Base-by-base conservation (phyloP, 139 green algal genomes). In the Chlamydomonas sp. region DNA sequence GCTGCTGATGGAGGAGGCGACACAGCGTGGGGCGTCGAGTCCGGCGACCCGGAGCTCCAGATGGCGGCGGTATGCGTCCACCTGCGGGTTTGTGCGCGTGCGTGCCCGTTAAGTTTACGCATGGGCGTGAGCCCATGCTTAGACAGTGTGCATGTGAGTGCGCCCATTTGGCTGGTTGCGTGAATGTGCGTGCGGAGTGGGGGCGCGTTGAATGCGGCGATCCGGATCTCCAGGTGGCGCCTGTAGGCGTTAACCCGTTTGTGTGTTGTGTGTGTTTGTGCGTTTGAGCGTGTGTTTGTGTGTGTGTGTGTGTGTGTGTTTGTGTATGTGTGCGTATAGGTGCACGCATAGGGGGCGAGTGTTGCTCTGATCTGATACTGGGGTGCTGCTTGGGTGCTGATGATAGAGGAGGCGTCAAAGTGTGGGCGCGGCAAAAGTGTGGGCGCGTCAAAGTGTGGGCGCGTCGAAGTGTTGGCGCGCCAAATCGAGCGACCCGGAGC, bases 1-100 rank as follows among this genome's bases (percentile, higher is more conserved):
- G n/a, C n/a, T n/a, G n/a, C n/a, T n/a, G n/a, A n/a, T n/a, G n/a
- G n/a, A n/a, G n/a, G n/a, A n/a, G n/a, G n/a, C n/a, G n/a, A n/a
- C n/a, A n/a, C n/a, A n/a, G n/a, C n/a, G n/a, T n/a, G 88, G 85
- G 0, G 82, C 54, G 39, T 90, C 83, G 60, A 88, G 88, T 35
- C 90, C 88, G 5, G 77, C 74, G 3, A 95, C 83, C 3, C 77
- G 76, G 13, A 95, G 65, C 35, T 87, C 82, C 66, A 91, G 70
- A 67, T 87, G 31, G 2, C 77, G 69, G 6, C 87, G 65, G 34
- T 79, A 59, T 0, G 81, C 72, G 0, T 75, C 71, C 35, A 89
- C 81, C 77, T 87, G 65, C 1, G 31, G 16, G 5, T n/a, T n/a
- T n/a, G n/a, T n/a, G n/a, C n/a, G n/a, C n/a, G n/a, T n/a, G n/a